These are phyloP conservation scores for Murraya koenigii DNA, from an alignment of 345 rosid genomes.

Conservation along the genomic window DNA sequence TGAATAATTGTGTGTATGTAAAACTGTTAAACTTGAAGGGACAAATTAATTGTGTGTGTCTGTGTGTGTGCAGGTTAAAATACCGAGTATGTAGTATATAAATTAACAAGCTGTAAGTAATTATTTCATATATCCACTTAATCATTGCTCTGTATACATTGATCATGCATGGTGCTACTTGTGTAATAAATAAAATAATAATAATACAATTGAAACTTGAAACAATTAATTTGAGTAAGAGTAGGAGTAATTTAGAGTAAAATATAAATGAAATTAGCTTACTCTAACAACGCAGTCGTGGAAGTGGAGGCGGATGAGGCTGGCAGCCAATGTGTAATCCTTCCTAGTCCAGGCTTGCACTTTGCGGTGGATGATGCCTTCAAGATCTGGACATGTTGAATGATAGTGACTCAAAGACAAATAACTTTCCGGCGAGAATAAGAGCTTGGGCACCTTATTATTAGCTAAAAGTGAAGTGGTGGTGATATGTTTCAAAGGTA, in stretches of 20 bases:
- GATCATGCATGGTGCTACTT: not conserved
- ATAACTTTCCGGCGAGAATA: not conserved
- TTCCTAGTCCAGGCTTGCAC: constrained; percentile 22
- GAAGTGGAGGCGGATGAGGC: constrained; percentile 40
- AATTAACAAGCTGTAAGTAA: too few relatives aligned
- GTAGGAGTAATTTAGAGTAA: not conserved
- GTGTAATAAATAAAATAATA: not conserved
- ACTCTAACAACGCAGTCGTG: constrained; percentile 39
- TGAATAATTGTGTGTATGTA: too few relatives aligned
- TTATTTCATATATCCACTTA: too few relatives aligned
- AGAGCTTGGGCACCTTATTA: not conserved
- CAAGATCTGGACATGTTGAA: constrained; percentile 27
- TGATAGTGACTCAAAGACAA: constrained; percentile 28
- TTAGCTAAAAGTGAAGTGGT: not conserved
- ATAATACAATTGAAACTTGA: too few relatives aligned
- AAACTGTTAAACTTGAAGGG: too few relatives aligned
- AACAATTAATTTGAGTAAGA: not conserved
- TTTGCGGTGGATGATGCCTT: constrained; percentile 25
- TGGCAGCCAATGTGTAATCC: constrained; percentile 30
- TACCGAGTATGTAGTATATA: too few relatives aligned
- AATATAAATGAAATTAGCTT: not conserved
- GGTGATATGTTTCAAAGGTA: not conserved
- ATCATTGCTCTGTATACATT: too few relatives aligned
- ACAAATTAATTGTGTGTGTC: too few relatives aligned
- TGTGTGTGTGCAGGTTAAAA: too few relatives aligned